A percentile compares a stretch with the other conserved stretches of the same genome.
Evolutionary conservation across 1,284 basidiomycete genomes (phyloP).

Genomic region (Hymenochaete sp.): DNA sequence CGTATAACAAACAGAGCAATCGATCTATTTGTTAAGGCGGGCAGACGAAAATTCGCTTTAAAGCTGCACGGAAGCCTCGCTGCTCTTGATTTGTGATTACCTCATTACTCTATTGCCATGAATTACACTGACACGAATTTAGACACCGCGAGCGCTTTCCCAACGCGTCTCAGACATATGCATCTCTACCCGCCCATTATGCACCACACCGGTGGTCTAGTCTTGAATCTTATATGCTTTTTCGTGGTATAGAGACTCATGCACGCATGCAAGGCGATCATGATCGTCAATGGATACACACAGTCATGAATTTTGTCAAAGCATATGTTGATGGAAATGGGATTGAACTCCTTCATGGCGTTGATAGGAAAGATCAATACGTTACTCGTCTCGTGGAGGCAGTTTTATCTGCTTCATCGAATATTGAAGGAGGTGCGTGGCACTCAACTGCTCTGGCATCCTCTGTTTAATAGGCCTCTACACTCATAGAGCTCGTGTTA

Average conservation of each 20-base stretch:
- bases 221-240: constrained; percentile 69
- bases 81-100: constrained; percentile 72
- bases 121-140: constrained; percentile 17
- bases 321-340: constrained; percentile 49
- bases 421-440: constrained; percentile 49
- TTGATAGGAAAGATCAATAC: constrained; percentile 44
- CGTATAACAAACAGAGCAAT: constrained; percentile 72
- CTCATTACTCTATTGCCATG: constrained; percentile 1
- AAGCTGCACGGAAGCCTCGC: constrained; percentile 80
- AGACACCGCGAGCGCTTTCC: constrained; percentile 60
- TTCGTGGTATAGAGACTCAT: constrained; percentile 60
- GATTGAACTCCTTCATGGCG: constrained; percentile 43
- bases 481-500: constrained; percentile 48
- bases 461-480: constrained; percentile 3
- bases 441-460: background rate
- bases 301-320: constrained; percentile 60
- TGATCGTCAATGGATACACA: constrained; percentile 68
- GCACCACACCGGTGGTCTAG: constrained; percentile 70
- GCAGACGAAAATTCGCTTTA: constrained; percentile 75
- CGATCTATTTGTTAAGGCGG: constrained; percentile 71
- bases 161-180: constrained; percentile 59
- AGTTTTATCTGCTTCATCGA: constrained; percentile 39
- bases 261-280: constrained; percentile 38
- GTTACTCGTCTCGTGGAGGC: constrained; percentile 43
- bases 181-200: constrained; percentile 76